Evolutionary conservation across 768 basidiomycete species (phyloP).

Genomic region (Suillus sp.): DNA sequence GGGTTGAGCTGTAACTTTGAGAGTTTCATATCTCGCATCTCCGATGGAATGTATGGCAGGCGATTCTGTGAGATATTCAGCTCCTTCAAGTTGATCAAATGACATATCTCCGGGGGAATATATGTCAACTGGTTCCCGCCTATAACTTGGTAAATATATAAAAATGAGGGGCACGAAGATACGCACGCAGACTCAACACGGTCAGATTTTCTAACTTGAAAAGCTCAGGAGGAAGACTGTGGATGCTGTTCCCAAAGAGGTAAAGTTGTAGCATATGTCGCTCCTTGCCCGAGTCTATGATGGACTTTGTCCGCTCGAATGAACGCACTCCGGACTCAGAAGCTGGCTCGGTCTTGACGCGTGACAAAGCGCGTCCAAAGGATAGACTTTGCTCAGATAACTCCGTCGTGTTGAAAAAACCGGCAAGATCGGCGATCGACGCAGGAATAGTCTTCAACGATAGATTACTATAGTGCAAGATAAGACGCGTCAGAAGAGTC

Average conservation of each 20-base stretch:
- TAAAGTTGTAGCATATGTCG: conserved; percentile 57
- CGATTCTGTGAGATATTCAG: conserved; percentile 65
- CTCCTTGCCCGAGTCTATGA: conserved; percentile 39
- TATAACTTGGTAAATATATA: conserved; percentile 25
- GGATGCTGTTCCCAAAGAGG: conserved; percentile 56
- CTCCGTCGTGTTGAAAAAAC: conserved; percentile 47
- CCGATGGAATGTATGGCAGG: conserved; percentile 62
- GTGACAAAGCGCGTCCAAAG: conserved; percentile 32
- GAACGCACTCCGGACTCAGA: conserved; percentile 25
- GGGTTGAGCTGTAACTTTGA: conserved; percentile 49
- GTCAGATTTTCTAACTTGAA: conserved; percentile 60
- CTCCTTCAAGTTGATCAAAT: conserved; percentile 53
- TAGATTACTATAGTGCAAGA: conserved; percentile 31
- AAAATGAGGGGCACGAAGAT: not conserved
- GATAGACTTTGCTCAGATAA: conserved; percentile 33
- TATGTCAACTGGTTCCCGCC: conserved; percentile 57
- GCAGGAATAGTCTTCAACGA: conserved; percentile 52
- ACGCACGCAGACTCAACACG: conserved; percentile 65
- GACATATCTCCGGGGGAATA: conserved; percentile 65
- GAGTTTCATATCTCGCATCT: conserved; percentile 62
- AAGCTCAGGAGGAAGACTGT: conserved; percentile 55
- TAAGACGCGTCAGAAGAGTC: conserved; percentile 5
- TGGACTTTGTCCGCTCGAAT: conserved; percentile 30
- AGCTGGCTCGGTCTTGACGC: conserved; percentile 38
- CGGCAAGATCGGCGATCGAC: conserved; percentile 46